Base-by-base conservation (phyloP, 169 alveolate genomes). In the Cyclospora cayetanensis region DNA sequence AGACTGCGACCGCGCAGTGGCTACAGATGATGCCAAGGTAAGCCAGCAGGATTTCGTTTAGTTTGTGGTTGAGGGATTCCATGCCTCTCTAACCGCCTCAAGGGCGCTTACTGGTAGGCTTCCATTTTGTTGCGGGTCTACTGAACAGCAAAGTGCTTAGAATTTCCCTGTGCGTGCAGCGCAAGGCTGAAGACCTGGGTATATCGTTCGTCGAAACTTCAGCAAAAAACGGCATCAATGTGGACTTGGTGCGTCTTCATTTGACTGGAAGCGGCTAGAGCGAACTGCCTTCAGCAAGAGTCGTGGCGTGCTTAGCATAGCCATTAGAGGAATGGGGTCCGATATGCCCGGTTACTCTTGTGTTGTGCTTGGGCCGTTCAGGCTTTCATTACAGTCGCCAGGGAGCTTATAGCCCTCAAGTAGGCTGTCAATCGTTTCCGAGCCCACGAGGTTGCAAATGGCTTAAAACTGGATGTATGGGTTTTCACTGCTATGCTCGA, bases 151-250 rank as follows among this genome's bases (percentile, higher is more conserved):
- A n/a, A n/a, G n/a, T n/a, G n/a, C n/a, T n/a, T n/a, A n/a, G n/a
- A n/a, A n/a, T n/a, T n/a, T n/a, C n/a, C n/a, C n/a, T n/a, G n/a
- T n/a, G n/a, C n/a, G n/a, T 84, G 37, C 93, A 95, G 94, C 86
- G 92, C 46, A 93, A 93, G 86, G 96, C 95, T 3, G 95, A 95
- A 82, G 97, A 95, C 90, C 90, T 95, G 41, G 94, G 95, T 27
- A 95, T 96, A 53, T 88, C 94, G 41, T 95, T 95, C 87, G 92
- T 95, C 39, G 98, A 96, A 80, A 91, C 97, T 42, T 95, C 97
- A 22, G 98, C 98, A 27, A 96, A 94, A 76, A 94, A 94, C 76
- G 96, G 96, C 22, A 92, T 94, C 15, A 96, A 96, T 92, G 98
- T 96, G 9, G 97, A 95, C 25, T 52, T 91, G 77, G 97, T 91